A percentile compares a stretch with the other conserved stretches of the same genome.
phyloP scores from a whole-genome alignment of 106 monocot genomes.

The Dendrobium nobile region DNA sequence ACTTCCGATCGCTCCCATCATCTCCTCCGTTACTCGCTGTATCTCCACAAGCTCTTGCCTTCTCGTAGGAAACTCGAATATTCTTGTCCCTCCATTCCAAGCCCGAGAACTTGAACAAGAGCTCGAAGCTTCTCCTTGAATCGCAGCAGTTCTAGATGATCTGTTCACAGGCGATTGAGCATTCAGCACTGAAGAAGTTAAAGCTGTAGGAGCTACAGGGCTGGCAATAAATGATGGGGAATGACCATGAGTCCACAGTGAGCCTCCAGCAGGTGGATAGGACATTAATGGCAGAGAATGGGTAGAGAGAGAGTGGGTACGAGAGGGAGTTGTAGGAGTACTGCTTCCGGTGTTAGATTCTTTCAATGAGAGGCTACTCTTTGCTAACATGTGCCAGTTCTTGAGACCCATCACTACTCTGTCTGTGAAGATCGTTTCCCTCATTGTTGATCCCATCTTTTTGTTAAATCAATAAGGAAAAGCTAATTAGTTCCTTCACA shows the following conservation, averaged over 20 bases:
- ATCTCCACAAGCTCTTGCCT: conserved; percentile 29
- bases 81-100: background rate
- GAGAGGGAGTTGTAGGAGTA: background rate
- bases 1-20: background rate
- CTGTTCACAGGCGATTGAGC: background rate
- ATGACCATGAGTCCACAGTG: background rate
- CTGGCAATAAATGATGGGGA: background rate
- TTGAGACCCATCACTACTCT: conserved; percentile 24
- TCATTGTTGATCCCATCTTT: conserved; percentile 56
- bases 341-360: conserved; percentile 1
- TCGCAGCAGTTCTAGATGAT: background rate
- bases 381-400: conserved; percentile 31
- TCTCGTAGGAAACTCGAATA: conserved; percentile 31
- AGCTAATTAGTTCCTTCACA: too few relatives aligned
- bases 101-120: background rate
- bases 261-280: background rate
- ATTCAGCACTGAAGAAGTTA: too few relatives aligned
- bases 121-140: background rate
- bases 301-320: background rate
- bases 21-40: conserved; percentile 26
- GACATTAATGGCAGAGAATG: background rate
- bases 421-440: conserved; percentile 36
- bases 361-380: conserved; percentile 17
- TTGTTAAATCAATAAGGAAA: background rate
- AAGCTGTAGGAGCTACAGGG: background rate